Conservation (phyloP, 352 stramenopile species). For the Pythium periplocum region DNA sequence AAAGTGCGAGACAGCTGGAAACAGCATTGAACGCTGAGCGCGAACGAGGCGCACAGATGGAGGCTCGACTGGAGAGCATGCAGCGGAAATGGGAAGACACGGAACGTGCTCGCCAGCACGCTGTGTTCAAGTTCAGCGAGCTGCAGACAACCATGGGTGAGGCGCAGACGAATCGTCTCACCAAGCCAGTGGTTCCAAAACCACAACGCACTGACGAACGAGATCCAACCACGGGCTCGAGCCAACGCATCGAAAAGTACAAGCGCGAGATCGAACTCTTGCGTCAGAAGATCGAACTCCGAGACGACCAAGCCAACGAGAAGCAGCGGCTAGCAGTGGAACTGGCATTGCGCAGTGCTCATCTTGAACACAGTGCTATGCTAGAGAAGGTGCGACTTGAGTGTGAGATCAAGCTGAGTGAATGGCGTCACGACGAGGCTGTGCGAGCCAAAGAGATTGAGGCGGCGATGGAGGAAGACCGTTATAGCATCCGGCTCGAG, state of each 20-base stretch:
- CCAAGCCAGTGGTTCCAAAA: background rate
- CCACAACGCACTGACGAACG: background rate
- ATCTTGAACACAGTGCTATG: slow-evolving; percentile 36
- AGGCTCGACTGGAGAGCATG: slow-evolving; percentile 29
- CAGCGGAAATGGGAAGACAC: slow-evolving; percentile 47
- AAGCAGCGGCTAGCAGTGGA: slow-evolving; percentile 48
- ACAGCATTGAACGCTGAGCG: slow-evolving; percentile 22
- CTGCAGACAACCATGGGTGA: slow-evolving; percentile 35
- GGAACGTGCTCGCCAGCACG: slow-evolving; percentile 47
- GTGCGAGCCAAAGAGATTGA: slow-evolving; percentile 49
- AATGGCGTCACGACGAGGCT: slow-evolving; percentile 51
- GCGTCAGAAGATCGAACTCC: slow-evolving; percentile 43
- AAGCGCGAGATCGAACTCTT: slow-evolving; percentile 68
- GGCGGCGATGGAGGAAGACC: slow-evolving; percentile 50
- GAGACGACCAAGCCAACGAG: slow-evolving; percentile 43
- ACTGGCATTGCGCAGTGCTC: slow-evolving; percentile 35
- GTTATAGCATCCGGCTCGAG: slow-evolving; percentile 59
- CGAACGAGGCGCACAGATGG: slow-evolving; percentile 28
- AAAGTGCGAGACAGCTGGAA: slow-evolving; percentile 9
- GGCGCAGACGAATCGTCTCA: slow-evolving; percentile 11
- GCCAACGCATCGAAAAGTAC: slow-evolving; percentile 49
- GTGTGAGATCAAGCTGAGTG: slow-evolving; percentile 37
- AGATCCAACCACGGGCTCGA: slow-evolving; percentile 18
- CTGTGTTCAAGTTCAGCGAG: slow-evolving; percentile 61
- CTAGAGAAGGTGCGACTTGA: slow-evolving; percentile 48